phyloP scores from a whole-genome alignment of 495 filamentous ascomycete species.

The Aspergillus incahuasiensis region DNA sequence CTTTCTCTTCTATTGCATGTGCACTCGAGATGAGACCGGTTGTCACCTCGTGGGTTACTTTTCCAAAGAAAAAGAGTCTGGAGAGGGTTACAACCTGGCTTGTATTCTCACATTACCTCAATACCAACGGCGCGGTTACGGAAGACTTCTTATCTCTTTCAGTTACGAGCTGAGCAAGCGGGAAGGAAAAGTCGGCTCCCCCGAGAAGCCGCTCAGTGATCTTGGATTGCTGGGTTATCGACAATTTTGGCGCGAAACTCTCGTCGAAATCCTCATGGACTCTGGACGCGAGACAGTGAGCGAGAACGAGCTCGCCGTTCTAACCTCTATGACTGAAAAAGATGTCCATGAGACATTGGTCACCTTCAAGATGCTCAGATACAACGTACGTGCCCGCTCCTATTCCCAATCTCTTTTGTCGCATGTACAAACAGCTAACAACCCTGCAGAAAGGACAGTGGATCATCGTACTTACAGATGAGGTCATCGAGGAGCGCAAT shows the following conservation, averaged over 20 bases:
- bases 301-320: slow-evolving; percentile 71
- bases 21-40: slow-evolving; percentile 74
- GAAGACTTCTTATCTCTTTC: slow-evolving; percentile 90
- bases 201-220: slow-evolving; percentile 94
- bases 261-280: slow-evolving; percentile 75
- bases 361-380: slow-evolving; percentile 89
- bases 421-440: slow-evolving; percentile 18
- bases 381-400: slow-evolving; percentile 54
- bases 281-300: slow-evolving; percentile 57
- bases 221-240: slow-evolving; percentile 86
- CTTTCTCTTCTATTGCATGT: slow-evolving; percentile 99
- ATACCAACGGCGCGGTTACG: slow-evolving; percentile 91
- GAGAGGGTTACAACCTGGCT: slow-evolving; percentile 94
- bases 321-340: slow-evolving; percentile 89
- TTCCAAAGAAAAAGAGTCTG: slow-evolving; percentile 95
- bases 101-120: slow-evolving; percentile 96
- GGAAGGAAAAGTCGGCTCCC: slow-evolving; percentile 88
- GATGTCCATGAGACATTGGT: slow-evolving; percentile 93
- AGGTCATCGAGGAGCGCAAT: slow-evolving; percentile 72
- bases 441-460: slow-evolving; percentile 73
- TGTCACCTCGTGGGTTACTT: slow-evolving; percentile 96
- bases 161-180: slow-evolving; percentile 96
- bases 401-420: not conserved
- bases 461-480: slow-evolving; percentile 79
- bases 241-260: slow-evolving; percentile 93